Evolutionary conservation across 371 early-diverging fungal species (phyloP).

Genomic region (Apophysomyces ossiformis): DNA sequence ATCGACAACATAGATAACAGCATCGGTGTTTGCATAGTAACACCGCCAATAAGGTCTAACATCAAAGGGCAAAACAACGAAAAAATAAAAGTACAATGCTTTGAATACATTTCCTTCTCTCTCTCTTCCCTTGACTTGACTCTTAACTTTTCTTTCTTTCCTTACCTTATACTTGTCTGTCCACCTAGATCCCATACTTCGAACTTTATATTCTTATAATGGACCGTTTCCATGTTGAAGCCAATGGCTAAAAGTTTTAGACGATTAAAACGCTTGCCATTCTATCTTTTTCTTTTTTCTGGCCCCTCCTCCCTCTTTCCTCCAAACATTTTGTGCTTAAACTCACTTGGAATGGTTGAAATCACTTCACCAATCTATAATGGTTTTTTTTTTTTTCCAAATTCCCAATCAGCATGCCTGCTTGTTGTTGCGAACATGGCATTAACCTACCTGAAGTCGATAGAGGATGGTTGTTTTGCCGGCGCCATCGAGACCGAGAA

Average conservation of each 20-base stretch:
- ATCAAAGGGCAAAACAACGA: not conserved
- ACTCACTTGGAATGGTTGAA: slow-evolving; percentile 96
- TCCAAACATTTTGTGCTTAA: too few species aligned
- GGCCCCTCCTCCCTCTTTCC: not conserved
- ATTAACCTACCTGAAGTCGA: slow-evolving; percentile 53
- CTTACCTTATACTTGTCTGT: slow-evolving; percentile 95
- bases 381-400: slow-evolving; percentile 14
- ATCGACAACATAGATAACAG: slow-evolving; percentile 96
- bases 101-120: not conserved
- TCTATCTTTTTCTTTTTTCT: slow-evolving; percentile 8
- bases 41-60: slow-evolving; percentile 54
- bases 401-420: too few species aligned
- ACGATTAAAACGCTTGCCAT: slow-evolving; percentile 9
- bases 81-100: not conserved
- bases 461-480: slow-evolving; percentile 93
- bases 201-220: slow-evolving; percentile 96
- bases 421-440: too few species aligned
- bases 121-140: too few species aligned
- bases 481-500: slow-evolving; percentile 94
- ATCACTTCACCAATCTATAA: slow-evolving; percentile 96
- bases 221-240: slow-evolving; percentile 97
- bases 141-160: slow-evolving; percentile 19
- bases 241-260: slow-evolving; percentile 58
- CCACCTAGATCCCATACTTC: slow-evolving; percentile 99
- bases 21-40: slow-evolving; percentile 88